Evolutionary conservation across 805 yeast genomes (phyloP).

Genomic region (Debaryomyces hansenii): DNA sequence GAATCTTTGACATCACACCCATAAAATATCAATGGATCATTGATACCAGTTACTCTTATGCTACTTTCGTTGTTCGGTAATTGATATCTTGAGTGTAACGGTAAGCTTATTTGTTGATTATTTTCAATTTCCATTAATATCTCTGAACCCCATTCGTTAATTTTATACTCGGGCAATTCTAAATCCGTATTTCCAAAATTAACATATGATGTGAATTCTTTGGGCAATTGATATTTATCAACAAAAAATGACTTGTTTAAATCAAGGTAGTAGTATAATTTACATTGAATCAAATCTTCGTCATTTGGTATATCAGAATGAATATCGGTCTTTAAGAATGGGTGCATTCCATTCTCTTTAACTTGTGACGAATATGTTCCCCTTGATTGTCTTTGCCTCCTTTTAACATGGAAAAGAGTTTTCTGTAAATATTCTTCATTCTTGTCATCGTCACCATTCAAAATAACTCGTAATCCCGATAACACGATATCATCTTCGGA

Average conservation of each 20-base stretch:
- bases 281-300: constrained; percentile 29
- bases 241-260: constrained; percentile 33
- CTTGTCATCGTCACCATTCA: constrained; percentile 11
- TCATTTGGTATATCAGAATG: constrained; percentile 15
- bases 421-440: constrained; percentile 23
- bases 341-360: constrained; percentile 36
- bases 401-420: constrained; percentile 44
- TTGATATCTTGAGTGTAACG: constrained; percentile 43
- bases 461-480: constrained; percentile 33
- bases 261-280: constrained; percentile 31
- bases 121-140: constrained; percentile 24
- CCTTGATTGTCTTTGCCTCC: constrained; percentile 27
- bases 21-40: constrained; percentile 30
- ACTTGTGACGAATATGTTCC: constrained; percentile 5
- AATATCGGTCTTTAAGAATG: constrained; percentile 22
- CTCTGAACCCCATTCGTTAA: constrained; percentile 42
- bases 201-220: constrained; percentile 19
- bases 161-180: constrained; percentile 40
- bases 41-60: constrained; percentile 13
- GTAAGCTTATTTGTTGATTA: constrained; percentile 18
- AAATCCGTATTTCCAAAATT: constrained; percentile 34
- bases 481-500: constrained; percentile 34
- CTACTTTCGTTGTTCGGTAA: constrained; percentile 18
- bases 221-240: constrained; percentile 39
- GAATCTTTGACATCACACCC: constrained; percentile 36